Evolutionary conservation across 2,329 filamentous ascomycete genomes (phyloP).

Genomic region (Fusarium aywerte): DNA sequence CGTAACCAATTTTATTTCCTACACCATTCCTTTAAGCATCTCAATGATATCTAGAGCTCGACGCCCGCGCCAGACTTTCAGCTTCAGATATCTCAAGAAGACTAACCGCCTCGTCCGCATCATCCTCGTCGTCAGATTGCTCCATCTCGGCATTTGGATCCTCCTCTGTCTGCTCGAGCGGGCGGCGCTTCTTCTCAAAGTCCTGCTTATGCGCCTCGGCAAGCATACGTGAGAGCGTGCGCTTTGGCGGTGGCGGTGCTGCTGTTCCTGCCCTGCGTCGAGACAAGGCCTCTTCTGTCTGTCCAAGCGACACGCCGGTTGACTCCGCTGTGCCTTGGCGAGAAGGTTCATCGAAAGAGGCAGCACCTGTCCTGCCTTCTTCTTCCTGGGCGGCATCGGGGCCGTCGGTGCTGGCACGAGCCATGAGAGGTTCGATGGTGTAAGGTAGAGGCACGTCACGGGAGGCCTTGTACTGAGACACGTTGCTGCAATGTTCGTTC

Average conservation of each 20-base stretch:
- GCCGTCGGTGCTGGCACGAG: constrained; percentile 54
- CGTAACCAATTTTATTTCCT: neutral
- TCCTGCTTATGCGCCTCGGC: constrained; percentile 89
- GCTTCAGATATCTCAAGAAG: constrained; percentile 47
- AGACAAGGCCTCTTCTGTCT: constrained; percentile 40
- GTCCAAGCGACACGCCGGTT: constrained; percentile 30
- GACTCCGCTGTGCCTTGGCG: constrained; percentile 36
- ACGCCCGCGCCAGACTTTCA: constrained; percentile 36
- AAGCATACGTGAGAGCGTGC: constrained; percentile 70
- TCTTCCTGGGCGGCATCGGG: constrained; percentile 24
- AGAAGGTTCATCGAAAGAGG: constrained; percentile 17
- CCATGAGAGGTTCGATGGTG: constrained; percentile 63
- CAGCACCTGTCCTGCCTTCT: neutral
- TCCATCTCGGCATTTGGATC: constrained; percentile 43
- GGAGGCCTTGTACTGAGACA: constrained; percentile 87
- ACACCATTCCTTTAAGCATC: neutral
- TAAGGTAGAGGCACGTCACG: constrained; percentile 91
- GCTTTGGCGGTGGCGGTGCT: constrained; percentile 40
- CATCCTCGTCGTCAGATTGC: constrained; percentile 52
- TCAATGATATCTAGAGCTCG: constrained; percentile 28
- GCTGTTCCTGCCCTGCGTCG: constrained; percentile 51
- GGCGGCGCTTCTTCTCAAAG: constrained; percentile 80
- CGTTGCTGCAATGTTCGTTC: constrained; percentile 96
- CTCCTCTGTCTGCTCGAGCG: constrained; percentile 41
- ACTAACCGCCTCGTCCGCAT: constrained; percentile 40